These are phyloP conservation scores for Hemileccinum impolitum DNA, from an alignment of 768 basidiomycete species.

Conservation along the genomic window DNA sequence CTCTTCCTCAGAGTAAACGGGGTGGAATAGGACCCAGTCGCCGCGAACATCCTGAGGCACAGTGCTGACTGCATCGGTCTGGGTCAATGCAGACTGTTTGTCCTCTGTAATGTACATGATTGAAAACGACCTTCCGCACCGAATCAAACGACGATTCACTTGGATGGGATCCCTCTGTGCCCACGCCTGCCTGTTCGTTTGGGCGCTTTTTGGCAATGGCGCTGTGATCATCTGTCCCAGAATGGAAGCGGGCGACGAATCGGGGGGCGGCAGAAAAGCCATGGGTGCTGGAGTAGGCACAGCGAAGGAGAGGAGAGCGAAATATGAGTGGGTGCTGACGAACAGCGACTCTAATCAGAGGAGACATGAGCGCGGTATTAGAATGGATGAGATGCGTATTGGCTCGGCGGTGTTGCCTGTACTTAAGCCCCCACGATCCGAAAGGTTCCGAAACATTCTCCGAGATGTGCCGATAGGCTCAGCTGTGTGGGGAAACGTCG, in stretches of 20 bases:
- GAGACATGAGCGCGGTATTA: slow-evolving; percentile 10
- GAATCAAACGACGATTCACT: slow-evolving; percentile 16
- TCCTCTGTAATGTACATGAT: slow-evolving; percentile 22
- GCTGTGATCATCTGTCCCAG: slow-evolving; percentile 18
- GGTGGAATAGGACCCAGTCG: slow-evolving; percentile 92
- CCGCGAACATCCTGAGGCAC: slow-evolving; percentile 57
- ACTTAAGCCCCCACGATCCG: slow-evolving; percentile 21
- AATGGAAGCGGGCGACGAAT: slow-evolving; percentile 22
- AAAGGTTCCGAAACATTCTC: slow-evolving; percentile 21
- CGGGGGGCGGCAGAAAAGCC: slow-evolving; percentile 3
- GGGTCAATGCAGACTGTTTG: slow-evolving; percentile 15
- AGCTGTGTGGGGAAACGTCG: background rate
- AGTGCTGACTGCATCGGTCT: slow-evolving; percentile 47
- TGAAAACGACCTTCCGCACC: background rate
- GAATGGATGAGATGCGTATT: background rate
- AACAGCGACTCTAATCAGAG: slow-evolving; percentile 10
- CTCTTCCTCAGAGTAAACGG: slow-evolving; percentile 80
- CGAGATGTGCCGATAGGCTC: slow-evolving; percentile 18
- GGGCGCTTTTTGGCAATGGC: slow-evolving; percentile 23
- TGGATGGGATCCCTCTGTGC: slow-evolving; percentile 36
- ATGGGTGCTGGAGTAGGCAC: background rate
- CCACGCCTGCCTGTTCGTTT: slow-evolving; percentile 21
- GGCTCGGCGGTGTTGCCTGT: slow-evolving; percentile 2
- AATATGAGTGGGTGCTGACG: slow-evolving; percentile 7
- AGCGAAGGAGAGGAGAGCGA: slow-evolving; percentile 11